Evolutionary conservation across 2,329 filamentous ascomycete species (phyloP).

Genomic region (Phialophora macrospora): DNA sequence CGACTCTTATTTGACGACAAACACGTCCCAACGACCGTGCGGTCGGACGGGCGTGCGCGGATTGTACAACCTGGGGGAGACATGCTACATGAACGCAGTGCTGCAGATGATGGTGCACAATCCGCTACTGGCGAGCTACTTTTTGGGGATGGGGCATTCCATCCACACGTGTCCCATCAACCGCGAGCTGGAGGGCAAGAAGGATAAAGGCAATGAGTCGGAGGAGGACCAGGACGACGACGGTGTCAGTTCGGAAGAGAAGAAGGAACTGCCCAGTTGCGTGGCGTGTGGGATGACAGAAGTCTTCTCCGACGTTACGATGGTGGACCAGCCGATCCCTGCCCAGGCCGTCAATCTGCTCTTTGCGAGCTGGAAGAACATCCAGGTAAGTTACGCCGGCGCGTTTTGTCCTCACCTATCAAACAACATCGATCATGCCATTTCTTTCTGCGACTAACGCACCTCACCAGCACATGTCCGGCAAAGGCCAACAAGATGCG

Average conservation of each 20-base stretch:
- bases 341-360: constrained; percentile 90
- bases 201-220: constrained; percentile 36
- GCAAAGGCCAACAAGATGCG: constrained; percentile 93
- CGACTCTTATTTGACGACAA: constrained; percentile 49
- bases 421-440: background rate
- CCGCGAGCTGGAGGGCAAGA: constrained; percentile 37
- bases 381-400: constrained; percentile 58
- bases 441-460: background rate
- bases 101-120: constrained; percentile 94
- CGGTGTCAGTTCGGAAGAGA: constrained; percentile 23
- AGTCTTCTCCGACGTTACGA: constrained; percentile 67
- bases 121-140: constrained; percentile 87
- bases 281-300: constrained; percentile 66
- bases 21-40: constrained; percentile 67
- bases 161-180: constrained; percentile 70
- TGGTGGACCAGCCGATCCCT: constrained; percentile 72
- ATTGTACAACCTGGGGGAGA: constrained; percentile 97
- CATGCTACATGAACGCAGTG: constrained; percentile 97
- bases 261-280: constrained; percentile 50
- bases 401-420: background rate
- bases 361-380: constrained; percentile 86
- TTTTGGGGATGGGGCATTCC: constrained; percentile 87
- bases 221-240: constrained; percentile 35
- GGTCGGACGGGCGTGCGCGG: constrained; percentile 86
- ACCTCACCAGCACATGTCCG: constrained; percentile 69